These are phyloP conservation scores for Cicer judaicum DNA, from an alignment of 306 rosid genomes.

Conservation along the genomic window DNA sequence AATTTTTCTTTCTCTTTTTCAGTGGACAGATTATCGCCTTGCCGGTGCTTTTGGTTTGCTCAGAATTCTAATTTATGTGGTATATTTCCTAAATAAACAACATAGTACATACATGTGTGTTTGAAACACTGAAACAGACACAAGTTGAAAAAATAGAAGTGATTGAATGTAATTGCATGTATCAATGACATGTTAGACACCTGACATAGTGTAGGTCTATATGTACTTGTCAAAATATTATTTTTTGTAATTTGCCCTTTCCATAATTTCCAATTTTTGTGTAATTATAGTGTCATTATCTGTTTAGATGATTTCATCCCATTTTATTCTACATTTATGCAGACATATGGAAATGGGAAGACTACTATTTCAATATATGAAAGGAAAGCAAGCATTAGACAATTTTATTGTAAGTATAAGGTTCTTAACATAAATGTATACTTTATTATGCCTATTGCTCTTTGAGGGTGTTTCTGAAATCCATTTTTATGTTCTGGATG, in stretches of 20 bases:
- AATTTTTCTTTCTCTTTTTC: constrained; percentile 81
- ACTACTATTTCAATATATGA: constrained; percentile 81
- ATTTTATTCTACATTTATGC: constrained; percentile 45
- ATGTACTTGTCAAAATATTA: too few relatives aligned
- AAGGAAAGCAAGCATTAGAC: constrained; percentile 83
- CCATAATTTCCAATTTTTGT: constrained; percentile 2
- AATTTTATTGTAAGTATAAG: constrained; percentile 77
- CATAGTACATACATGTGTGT: not conserved
- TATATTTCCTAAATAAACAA: constrained; percentile 43
- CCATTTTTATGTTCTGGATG: not conserved
- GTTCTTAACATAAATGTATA: constrained; percentile 19
- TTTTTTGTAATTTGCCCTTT: too few relatives aligned
- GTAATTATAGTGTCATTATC: constrained; percentile 17
- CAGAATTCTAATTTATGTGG: constrained; percentile 80
- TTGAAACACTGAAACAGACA: too few relatives aligned
- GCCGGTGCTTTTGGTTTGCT: constrained; percentile 90
- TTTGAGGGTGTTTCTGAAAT: constrained; percentile 6
- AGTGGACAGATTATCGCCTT: constrained; percentile 85
- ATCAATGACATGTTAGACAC: too few relatives aligned
- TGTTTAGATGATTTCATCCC: constrained; percentile 18
- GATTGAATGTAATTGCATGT: too few relatives aligned
- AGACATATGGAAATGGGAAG: constrained; percentile 86
- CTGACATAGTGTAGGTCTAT: too few relatives aligned
- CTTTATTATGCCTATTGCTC: constrained; percentile 6
- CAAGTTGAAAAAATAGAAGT: too few relatives aligned